Base-by-base conservation (phyloP, 116 monocot species). In the Thalassia testudinum region DNA sequence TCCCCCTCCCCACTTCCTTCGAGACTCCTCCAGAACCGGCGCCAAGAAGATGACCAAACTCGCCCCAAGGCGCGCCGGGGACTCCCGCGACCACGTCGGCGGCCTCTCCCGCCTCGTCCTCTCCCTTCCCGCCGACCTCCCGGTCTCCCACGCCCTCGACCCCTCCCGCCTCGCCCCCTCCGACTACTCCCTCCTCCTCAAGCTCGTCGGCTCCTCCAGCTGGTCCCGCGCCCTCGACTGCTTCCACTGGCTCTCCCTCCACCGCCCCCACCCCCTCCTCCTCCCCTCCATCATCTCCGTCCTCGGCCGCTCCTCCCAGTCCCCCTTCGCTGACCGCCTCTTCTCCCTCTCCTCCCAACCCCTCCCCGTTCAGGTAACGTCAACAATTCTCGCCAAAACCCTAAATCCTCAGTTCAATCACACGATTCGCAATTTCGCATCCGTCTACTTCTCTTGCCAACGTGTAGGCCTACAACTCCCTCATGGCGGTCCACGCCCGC, bases 401-500 rank as follows among this genome's bases (percentile, higher is more conserved):
- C n/a, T n/a, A n/a, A n/a, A n/a, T n/a, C n/a, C n/a, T n/a, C n/a
- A n/a, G n/a, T n/a, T n/a, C n/a, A n/a, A n/a, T n/a, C n/a, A n/a
- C n/a, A n/a, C n/a, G n/a, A n/a, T n/a, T 30, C 58, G 21, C 21
- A 16, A 11, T 19, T 37, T 34, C 18, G 17, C 37, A 13, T 13
- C 45, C 19, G 45, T 5, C 45, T 45, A 3, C 20, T 73, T 78
- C 52, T 15, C 47, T 12, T 34, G 42, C n/a, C n/a, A n/a, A n/a
- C 23, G 59, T 60, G 6, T 89, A 97, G 72, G 89, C 89, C 13
- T 97, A 80, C 53, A 97, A 97, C 42, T 81, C 97, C 5, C 82
- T 97, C 85, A 89, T 97, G 97, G 97, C 82, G 0, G 86, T 85
- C 0, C 62, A 86, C 49, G 97, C 97, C 6, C 65, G 90, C 2